Conservation (phyloP, 345 rosid genomes). For the Murraya koenigii region DNA sequence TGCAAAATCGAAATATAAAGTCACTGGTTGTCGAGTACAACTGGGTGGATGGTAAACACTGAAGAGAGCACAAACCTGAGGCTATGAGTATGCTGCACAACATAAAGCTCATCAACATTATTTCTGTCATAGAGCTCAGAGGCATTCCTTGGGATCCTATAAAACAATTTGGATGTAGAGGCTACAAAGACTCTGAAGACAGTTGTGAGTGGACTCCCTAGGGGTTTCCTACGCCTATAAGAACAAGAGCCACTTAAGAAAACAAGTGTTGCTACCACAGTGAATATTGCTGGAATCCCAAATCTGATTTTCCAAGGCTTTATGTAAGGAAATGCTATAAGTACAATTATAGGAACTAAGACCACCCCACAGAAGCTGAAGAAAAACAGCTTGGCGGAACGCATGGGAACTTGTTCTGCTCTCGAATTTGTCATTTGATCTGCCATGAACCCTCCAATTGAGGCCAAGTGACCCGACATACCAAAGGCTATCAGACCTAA, state of each 20-base stretch:
- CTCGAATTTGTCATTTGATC: background rate
- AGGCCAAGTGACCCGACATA: slow-evolving; percentile 4
- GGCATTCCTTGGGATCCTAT: slow-evolving; percentile 6
- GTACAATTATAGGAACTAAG: background rate
- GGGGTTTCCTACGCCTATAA: slow-evolving; percentile 16
- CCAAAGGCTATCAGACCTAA: slow-evolving; percentile 19
- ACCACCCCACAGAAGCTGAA: background rate
- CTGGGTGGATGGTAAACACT: too few species aligned
- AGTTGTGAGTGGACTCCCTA: slow-evolving; percentile 33
- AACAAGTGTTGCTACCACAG: slow-evolving; percentile 29
- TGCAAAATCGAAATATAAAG: background rate
- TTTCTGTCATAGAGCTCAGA: slow-evolving; percentile 23
- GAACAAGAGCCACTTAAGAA: slow-evolving; percentile 29
- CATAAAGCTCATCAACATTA: slow-evolving; percentile 2
- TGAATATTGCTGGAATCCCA: slow-evolving; percentile 33
- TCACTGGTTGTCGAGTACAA: too few species aligned
- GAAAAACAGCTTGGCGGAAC: background rate
- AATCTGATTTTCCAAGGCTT: slow-evolving; percentile 36
- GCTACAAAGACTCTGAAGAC: slow-evolving; percentile 33
- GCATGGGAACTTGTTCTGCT: too few species aligned
- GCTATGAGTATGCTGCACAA: slow-evolving; percentile 18
- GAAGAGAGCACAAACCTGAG: slow-evolving; percentile 21
- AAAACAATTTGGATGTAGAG: slow-evolving; percentile 27
- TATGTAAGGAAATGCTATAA: slow-evolving; percentile 16
- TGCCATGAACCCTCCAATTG: background rate